Evolutionary conservation across 257 asterid genomes (phyloP).

Genomic region (Lycium ferocissimum): DNA sequence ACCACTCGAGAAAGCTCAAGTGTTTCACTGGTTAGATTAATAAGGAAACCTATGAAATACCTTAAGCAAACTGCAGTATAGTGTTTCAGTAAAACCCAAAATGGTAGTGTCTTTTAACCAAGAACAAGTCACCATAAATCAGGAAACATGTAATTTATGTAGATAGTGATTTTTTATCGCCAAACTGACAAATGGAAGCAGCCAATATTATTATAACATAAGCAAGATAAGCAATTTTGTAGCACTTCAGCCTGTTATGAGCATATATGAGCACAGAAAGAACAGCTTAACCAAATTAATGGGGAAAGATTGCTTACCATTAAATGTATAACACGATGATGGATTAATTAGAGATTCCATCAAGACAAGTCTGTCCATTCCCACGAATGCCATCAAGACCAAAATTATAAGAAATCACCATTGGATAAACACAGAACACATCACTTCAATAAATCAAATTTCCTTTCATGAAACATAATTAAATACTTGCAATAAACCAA

Average conservation of each 20-base stretch:
- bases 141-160: not conserved
- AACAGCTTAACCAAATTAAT: not conserved
- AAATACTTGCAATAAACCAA: not conserved
- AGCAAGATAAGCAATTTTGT: not conserved
- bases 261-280: not conserved
- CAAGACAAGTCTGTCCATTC: not conserved
- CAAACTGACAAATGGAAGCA: conserved; percentile 19
- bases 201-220: not conserved
- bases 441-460: conserved; percentile 2
- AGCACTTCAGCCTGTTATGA: not conserved
- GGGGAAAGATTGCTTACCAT: not conserved
- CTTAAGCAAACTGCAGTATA: not conserved
- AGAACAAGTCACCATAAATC: no score
- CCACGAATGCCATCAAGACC: not conserved
- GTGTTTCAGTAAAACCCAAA: not conserved
- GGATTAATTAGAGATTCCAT: not conserved
- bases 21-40: not conserved
- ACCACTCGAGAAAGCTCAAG: not conserved
- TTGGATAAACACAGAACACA: not conserved
- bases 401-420: not conserved
- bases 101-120: not conserved
- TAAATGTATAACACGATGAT: not conserved
- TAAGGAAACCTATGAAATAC: not conserved
- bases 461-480: not conserved
- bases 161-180: not conserved